Evolutionary conservation across 352 stramenopile species (phyloP), one percentile per base, ranked within the genome.

Genomic region (Pythium sp.): DNA sequence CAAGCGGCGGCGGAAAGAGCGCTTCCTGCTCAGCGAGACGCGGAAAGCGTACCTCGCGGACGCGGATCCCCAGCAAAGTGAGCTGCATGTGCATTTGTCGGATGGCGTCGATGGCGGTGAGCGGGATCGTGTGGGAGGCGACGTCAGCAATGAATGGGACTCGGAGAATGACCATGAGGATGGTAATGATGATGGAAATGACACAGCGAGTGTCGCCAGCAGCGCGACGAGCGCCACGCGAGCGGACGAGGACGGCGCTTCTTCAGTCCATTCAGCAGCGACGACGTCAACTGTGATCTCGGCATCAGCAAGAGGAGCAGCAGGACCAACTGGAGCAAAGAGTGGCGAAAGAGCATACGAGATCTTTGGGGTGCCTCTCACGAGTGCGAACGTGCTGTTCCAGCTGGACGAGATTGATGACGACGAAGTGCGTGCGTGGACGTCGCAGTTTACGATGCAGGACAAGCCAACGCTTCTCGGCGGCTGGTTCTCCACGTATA

Each of bases 401-500:
- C 84, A 92, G 64, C 53, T 92, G 32, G 80, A 88, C 11, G 84
- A 92, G 64, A 87, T 92, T 64, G 82, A 90, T 49, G 78, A 91
- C 54, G 73, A 86, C 2, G 84, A 92, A 56, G 80, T 92, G 41
- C 60, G 58, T 2, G 74, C 71, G 47, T 92, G 84, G 84, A 81
- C 69, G 14, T 67, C 74, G 57, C 72, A 81, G 43, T 92, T 92
- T 30, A 22, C 72, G 22, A 72, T 75, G 57, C 80, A 78, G 46
- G 61, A 75, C 24, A 70, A 68, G 38, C 83, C 86, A 22, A 83
- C 83, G 34, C 69, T 94, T 15, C 75, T 92, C 3, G 81, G 83
- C 30, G 86, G 86, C 3, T 94, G 86, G 86, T 94, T 86, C 73
- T 81, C 86, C 22, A 85, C 83, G 36, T 83, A 91, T 58, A 90